Percentiles rank a stretch among this genome's conserved stretches.
phyloP scores from a whole-genome alignment of 2,329 filamentous ascomycete genomes.

The Colletotrichum kahawae region DNA sequence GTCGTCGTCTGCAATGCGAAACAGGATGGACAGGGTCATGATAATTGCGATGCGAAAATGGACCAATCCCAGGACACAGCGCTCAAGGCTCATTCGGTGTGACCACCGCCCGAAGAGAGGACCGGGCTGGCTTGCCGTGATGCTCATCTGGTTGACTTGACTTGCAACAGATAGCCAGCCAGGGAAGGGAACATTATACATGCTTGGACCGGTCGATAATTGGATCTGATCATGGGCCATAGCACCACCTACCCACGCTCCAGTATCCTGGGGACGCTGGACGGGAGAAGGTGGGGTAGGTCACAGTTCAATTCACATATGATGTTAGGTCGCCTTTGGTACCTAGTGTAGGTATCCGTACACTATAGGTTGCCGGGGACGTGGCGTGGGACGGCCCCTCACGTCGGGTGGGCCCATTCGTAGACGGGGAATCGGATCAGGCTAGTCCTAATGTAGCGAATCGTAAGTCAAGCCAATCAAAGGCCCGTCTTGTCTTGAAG shows the following conservation, averaged over 20 bases:
- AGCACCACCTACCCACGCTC: background rate
- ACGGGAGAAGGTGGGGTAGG: background rate
- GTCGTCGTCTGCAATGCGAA: background rate
- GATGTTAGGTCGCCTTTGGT: background rate
- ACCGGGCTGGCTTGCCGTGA: background rate
- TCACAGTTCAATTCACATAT: background rate
- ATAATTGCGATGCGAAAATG: background rate
- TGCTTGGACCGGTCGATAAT: background rate
- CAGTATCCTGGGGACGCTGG: background rate
- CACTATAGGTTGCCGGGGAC: no score
- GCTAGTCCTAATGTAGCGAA: background rate
- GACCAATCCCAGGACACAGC: background rate
- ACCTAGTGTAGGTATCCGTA: no score
- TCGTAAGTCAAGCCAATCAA: constrained; percentile 9
- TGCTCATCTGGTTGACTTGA: background rate
- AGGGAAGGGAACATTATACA: background rate
- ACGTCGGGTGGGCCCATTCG: background rate
- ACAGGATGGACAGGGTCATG: background rate
- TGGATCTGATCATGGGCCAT: background rate
- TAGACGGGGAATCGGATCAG: background rate
- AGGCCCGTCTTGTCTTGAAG: background rate
- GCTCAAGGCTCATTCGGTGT: background rate
- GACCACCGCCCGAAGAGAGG: background rate
- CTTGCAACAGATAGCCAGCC: background rate
- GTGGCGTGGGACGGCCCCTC: background rate